Percentiles rank a stretch among this genome's conserved stretches.
These are phyloP conservation scores for Fusarium nurragi DNA, from an alignment of 2,329 filamentous ascomycete genomes.

Conservation along the genomic window DNA sequence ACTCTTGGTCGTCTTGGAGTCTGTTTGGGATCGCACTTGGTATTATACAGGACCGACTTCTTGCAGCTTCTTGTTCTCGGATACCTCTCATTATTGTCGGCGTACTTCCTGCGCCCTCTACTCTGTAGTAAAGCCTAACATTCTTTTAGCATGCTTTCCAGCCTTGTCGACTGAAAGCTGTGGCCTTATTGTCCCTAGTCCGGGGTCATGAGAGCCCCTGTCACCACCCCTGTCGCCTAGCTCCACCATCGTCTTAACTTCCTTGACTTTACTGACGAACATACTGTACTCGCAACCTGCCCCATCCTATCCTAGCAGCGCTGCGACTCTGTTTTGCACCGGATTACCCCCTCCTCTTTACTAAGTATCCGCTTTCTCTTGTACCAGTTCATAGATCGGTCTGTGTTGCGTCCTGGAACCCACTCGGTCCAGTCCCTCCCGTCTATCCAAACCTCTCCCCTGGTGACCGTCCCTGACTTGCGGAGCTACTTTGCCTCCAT, in stretches of 20 bases:
- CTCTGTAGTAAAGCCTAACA: conserved; percentile 9
- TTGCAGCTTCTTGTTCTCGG: conserved; percentile 21
- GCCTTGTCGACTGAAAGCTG: conserved; percentile 39
- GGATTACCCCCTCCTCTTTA: conserved; percentile 28
- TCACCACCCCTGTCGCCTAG: conserved; percentile 25
- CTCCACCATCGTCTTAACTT: conserved; percentile 39
- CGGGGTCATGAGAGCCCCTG: conserved; percentile 35
- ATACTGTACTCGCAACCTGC: conserved; percentile 37
- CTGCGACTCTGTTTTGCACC: conserved; percentile 41
- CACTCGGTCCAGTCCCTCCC: conserved; percentile 43
- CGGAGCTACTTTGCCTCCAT: conserved; percentile 40
- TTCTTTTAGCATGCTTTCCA: conserved; percentile 24
- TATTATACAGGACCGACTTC: conserved; percentile 30
- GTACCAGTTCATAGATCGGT: conserved; percentile 44
- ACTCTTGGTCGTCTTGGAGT: conserved; percentile 42
- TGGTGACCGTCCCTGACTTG: conserved; percentile 41
- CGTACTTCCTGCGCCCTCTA: conserved; percentile 3
- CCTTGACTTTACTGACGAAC: conserved; percentile 41
- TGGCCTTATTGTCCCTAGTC: conserved; percentile 42
- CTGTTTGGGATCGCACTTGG: conserved; percentile 32
- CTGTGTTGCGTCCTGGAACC: conserved; percentile 41
- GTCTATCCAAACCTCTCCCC: conserved; percentile 41
- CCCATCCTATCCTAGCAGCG: conserved; percentile 36
- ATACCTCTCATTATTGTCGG: conserved; percentile 14
- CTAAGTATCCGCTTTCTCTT: conserved; percentile 30